Evolutionary conservation across 495 filamentous ascomycete species (phyloP), one percentile per base, ranked within the genome.

Genomic region (Jackrogersella multiformis): DNA sequence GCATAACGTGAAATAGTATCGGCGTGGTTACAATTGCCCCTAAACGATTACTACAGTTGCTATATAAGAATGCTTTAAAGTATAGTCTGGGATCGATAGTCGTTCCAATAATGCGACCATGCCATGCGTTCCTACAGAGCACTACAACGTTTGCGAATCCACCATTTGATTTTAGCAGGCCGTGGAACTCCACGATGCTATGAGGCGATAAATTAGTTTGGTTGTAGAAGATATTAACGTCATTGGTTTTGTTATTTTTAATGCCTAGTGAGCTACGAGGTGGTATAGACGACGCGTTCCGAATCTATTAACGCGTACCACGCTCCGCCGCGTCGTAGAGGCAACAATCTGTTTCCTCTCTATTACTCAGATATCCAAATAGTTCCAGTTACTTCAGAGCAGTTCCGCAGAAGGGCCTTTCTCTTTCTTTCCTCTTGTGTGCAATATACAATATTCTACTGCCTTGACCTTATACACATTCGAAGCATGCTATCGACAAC

Each of bases 31-130:
- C 5, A 48, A 15, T 48, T 1, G 9, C 15, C 4, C 13, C 15
- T 16, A 52, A 21, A 8, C 48, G 30, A 52, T 9, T 53, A 38
- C 49, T 34, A 36, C 49, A 8, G 30, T 53, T 53, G 12, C 49
- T 36, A 23, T 10, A 51, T 9, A 21, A 21, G 26, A 52, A 52
- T 36, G 15, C 30, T 21, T 18, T 30, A 36, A 30, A 4, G 28
- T 53, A n/a, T n/a, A 15, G 4, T 2, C 20, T 20, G 32, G 49
- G 16, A 24, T 16, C 30, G 49, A 30, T 18, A 53, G 49, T 21
- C 18, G n/a, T 36, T 53, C 32, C 49, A 53, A 53, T 53, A 35
- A 53, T 53, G 49, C 9, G 21, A 53, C 49, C n/a, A n/a, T 36
- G 28, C 9, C 49, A 35, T 30, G 32, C 32, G 49, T 53, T 35